A percentile compares a stretch with the other conserved stretches of the same genome.
Conservation (phyloP, 2,329 filamentous ascomycete genomes). For the Cladosporium sp. region DNA sequence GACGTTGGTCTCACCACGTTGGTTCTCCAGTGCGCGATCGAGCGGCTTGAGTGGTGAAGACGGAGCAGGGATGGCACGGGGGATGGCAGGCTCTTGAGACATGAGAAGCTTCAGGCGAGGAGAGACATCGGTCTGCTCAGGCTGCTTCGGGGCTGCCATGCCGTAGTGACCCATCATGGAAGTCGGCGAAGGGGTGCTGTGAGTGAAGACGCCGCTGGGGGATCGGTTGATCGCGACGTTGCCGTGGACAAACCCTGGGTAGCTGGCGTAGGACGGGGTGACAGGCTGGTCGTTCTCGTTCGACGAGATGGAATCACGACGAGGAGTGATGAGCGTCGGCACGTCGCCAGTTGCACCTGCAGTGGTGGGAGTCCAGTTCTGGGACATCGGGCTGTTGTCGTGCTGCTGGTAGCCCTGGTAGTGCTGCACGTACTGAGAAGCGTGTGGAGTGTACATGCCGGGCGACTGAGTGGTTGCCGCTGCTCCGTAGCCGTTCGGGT, state of each 20-base stretch:
- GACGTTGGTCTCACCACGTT: conserved; percentile 93
- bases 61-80: conserved; percentile 84
- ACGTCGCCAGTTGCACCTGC: conserved; percentile 49
- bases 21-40: conserved; percentile 92
- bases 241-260: conserved; percentile 41
- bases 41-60: conserved; percentile 85
- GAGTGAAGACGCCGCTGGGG: conserved; percentile 51
- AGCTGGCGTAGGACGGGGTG: conserved; percentile 50
- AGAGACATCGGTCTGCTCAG: conserved; percentile 45
- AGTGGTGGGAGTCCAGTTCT: conserved; percentile 47
- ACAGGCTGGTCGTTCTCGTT: conserved; percentile 56
- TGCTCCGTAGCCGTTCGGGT: conserved; percentile 34
- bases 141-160: conserved; percentile 42
- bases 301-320: conserved; percentile 55
- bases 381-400: conserved; percentile 50
- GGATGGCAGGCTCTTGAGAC: conserved; percentile 77
- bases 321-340: conserved; percentile 54
- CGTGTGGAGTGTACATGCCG: conserved; percentile 49
- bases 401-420: conserved; percentile 50
- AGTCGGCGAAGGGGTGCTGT: conserved; percentile 54
- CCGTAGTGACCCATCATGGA: conserved; percentile 50
- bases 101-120: conserved; percentile 50
- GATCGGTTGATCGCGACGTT: conserved; percentile 53
- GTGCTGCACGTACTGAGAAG: conserved; percentile 46
- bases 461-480: conserved; percentile 37